Percentiles rank a stretch among this genome's conserved stretches.
Evolutionary conservation across 768 basidiomycete species (phyloP).

Genomic region (Tylopilus plumbeoviolaceoides): DNA sequence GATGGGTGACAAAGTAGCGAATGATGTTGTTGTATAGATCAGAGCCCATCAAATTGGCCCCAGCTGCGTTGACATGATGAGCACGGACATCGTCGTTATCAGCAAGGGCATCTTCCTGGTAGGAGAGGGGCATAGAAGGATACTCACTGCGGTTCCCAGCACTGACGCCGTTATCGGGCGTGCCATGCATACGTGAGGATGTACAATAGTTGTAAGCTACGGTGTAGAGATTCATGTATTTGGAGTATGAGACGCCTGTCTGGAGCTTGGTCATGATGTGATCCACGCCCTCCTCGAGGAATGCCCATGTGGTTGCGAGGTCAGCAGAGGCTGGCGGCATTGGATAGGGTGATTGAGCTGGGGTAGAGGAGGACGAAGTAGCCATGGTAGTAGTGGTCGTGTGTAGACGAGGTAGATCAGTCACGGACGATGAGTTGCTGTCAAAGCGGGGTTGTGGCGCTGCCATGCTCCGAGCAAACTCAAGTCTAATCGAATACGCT

Average conservation of each 20-base stretch:
- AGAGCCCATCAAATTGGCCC: slow-evolving; percentile 94
- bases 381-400: slow-evolving; percentile 34
- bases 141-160: slow-evolving; percentile 55
- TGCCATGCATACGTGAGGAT: slow-evolving; percentile 71
- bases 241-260: slow-evolving; percentile 84
- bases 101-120: slow-evolving; percentile 20
- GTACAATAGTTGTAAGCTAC: slow-evolving; percentile 99
- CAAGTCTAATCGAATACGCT: neutral
- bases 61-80: slow-evolving; percentile 47
- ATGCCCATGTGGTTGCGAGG: slow-evolving; percentile 81
- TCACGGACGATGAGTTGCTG: slow-evolving; percentile 13
- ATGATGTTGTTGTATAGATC: slow-evolving; percentile 96
- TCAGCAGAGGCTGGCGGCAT: slow-evolving; percentile 71
- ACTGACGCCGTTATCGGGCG: slow-evolving; percentile 32
- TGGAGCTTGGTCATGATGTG: slow-evolving; percentile 91
- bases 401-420: slow-evolving; percentile 20
- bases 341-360: slow-evolving; percentile 33
- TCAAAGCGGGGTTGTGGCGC: slow-evolving; percentile 30
- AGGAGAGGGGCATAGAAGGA: neutral
- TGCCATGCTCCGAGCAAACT: neutral
- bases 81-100: slow-evolving; percentile 19
- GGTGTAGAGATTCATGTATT: slow-evolving; percentile 86
- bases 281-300: slow-evolving; percentile 81
- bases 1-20: slow-evolving; percentile 82
- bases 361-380: slow-evolving; percentile 28